A percentile compares a stretch with the other conserved stretches of the same genome.
phyloP scores from a whole-genome alignment of 2,329 filamentous ascomycete genomes.

The Shiraia sp. region DNA sequence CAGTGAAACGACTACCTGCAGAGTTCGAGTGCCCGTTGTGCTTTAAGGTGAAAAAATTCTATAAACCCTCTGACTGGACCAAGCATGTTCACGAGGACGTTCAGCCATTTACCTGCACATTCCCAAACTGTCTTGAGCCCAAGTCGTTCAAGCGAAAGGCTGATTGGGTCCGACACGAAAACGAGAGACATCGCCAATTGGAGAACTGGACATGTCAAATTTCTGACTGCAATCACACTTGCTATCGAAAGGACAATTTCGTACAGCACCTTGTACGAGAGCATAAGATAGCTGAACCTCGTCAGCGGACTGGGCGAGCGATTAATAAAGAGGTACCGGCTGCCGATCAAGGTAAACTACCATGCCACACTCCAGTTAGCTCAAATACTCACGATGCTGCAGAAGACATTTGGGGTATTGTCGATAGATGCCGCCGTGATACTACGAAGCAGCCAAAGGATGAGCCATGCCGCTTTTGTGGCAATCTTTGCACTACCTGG shows the following conservation, averaged over 20 bases:
- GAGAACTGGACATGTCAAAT: conserved; percentile 90
- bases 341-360: conserved; percentile 29
- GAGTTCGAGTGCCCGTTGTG: conserved; percentile 90
- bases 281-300: conserved; percentile 84
- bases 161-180: conserved; percentile 94
- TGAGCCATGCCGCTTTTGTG: conserved; percentile 87
- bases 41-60: conserved; percentile 81
- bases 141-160: conserved; percentile 96
- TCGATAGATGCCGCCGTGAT: conserved; percentile 76
- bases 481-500: conserved; percentile 78
- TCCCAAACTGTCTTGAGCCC: conserved; percentile 77
- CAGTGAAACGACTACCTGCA: conserved; percentile 74
- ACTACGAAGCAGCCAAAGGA: conserved; percentile 68
- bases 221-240: conserved; percentile 78
- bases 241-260: conserved; percentile 90
- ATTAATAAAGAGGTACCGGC: conserved; percentile 37
- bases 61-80: conserved; percentile 94
- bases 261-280: conserved; percentile 89
- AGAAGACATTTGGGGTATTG: conserved; percentile 74
- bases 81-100: conserved; percentile 95
- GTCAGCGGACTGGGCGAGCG: conserved; percentile 66
- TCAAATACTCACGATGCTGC: conserved; percentile 13
- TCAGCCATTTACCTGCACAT: conserved; percentile 91
- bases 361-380: conserved; percentile 1
- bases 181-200: conserved; percentile 84